Percentiles rank a stretch among this genome's conserved stretches.
phyloP scores from a whole-genome alignment of 306 rosid species.

The Castanospermum australe region DNA sequence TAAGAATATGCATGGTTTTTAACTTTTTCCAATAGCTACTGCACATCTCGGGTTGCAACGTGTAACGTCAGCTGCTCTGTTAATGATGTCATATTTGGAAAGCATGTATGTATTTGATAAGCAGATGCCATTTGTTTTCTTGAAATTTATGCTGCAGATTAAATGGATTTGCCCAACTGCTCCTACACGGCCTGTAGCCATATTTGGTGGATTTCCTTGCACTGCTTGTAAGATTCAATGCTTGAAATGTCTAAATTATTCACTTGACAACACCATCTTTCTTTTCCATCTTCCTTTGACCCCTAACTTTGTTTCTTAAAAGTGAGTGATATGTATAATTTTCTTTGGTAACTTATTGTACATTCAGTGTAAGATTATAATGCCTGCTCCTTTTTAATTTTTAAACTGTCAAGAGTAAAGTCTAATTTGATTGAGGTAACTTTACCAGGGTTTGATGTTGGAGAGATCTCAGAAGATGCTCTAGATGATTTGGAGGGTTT shows the following conservation, averaged over 20 bases:
- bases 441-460: conserved; percentile 88
- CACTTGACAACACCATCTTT: conserved; percentile 1
- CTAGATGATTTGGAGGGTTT: conserved; percentile 88
- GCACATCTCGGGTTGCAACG: conserved; percentile 9
- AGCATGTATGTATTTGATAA: conserved; percentile 11
- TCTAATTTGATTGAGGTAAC: conserved; percentile 32
- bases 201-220: conserved; percentile 92
- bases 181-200: conserved; percentile 79
- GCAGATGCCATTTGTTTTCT: conserved; percentile 23
- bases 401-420: not conserved
- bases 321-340: not conserved
- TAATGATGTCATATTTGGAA: conserved; percentile 10
- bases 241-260: conserved; percentile 12
- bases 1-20: conserved; percentile 45
- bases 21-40: conserved; percentile 17
- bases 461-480: conserved; percentile 75
- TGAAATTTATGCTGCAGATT: conserved; percentile 63
- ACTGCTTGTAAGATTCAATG: conserved; percentile 79
- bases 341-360: conserved; percentile 15
- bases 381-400: conserved; percentile 2
- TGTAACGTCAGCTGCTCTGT: conserved; percentile 1
- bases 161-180: conserved; percentile 99
- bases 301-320: conserved; percentile 6
- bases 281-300: conserved; percentile 13
- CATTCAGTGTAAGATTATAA: conserved; percentile 14